These are phyloP conservation scores for Magnusiomyces suaveolens DNA, from an alignment of 1,139 yeast genomes.

Conservation along the genomic window DNA sequence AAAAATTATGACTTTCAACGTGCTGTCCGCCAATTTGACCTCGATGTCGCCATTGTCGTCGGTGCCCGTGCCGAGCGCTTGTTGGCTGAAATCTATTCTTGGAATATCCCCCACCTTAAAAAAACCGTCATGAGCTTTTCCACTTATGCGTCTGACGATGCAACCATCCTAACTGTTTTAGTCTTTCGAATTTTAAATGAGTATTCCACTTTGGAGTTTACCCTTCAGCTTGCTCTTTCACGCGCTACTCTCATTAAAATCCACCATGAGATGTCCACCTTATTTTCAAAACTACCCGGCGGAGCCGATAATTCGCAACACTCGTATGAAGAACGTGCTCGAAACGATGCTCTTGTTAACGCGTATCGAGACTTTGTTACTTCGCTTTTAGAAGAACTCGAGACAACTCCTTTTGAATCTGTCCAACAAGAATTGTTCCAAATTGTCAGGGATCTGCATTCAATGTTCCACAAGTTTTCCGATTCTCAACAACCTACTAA, in stretches of 20 bases:
- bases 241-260: conserved; percentile 31
- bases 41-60: conserved; percentile 29
- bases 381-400: conserved; percentile 28
- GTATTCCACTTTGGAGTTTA: conserved; percentile 26
- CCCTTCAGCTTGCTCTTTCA: conserved; percentile 29
- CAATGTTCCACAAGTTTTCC: conserved; percentile 29
- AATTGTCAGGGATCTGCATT: conserved; percentile 29
- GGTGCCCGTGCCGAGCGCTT: conserved; percentile 25
- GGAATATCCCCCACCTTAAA: conserved; percentile 30
- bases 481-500: conserved; percentile 10
- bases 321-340: not conserved
- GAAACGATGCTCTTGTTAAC: conserved; percentile 18
- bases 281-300: conserved; percentile 20
- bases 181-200: conserved; percentile 28
- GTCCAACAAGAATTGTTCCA: conserved; percentile 32
- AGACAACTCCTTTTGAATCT: conserved; percentile 27
- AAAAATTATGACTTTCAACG: conserved; percentile 25
- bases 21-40: conserved; percentile 27
- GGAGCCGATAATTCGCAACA: conserved; percentile 9
- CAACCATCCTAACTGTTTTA: conserved; percentile 28
- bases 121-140: conserved; percentile 23
- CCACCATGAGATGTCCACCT: conserved; percentile 28
- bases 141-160: conserved; percentile 27
- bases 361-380: conserved; percentile 29
- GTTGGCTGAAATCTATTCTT: conserved; percentile 24